Percentiles rank a stretch among this genome's conserved stretches.
phyloP scores from a whole-genome alignment of 2,329 filamentous ascomycete genomes.

The Sodiomyces alkalinus region DNA sequence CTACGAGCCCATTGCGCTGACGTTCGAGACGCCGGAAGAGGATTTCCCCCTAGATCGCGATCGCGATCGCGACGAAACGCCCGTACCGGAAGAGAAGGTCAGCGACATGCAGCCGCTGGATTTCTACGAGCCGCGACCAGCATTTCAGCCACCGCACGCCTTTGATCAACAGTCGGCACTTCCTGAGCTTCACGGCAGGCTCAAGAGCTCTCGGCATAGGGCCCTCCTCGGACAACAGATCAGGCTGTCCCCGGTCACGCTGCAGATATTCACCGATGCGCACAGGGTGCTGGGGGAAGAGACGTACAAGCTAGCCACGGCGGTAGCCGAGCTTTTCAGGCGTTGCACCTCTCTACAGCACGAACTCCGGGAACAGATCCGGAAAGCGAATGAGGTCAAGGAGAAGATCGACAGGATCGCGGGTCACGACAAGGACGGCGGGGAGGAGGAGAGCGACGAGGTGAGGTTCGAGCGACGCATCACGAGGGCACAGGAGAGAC shows the following conservation, averaged over 20 bases:
- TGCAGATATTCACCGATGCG: constrained; percentile 56
- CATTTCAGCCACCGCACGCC: constrained; percentile 46
- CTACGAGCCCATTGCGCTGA: constrained; percentile 40
- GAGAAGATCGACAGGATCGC: constrained; percentile 51
- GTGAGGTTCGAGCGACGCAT: constrained; percentile 45
- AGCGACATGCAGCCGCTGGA: constrained; percentile 30
- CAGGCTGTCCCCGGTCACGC: constrained; percentile 52
- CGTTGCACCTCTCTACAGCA: constrained; percentile 52
- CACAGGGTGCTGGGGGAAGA: constrained; percentile 58
- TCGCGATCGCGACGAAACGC: constrained; percentile 26
- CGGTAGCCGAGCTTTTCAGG: constrained; percentile 58
- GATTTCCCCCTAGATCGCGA: constrained; percentile 27
- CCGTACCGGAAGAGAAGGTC: constrained; percentile 24
- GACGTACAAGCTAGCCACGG: constrained; percentile 51
- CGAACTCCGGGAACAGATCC: constrained; percentile 53
- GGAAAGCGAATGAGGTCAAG: constrained; percentile 49
- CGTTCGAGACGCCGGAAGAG: constrained; percentile 42
- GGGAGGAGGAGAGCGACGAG: constrained; percentile 33
- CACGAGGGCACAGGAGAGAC: constrained; percentile 34
- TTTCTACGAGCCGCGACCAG: constrained; percentile 47
- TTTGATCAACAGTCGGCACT: constrained; percentile 44
- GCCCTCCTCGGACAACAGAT: constrained; percentile 51
- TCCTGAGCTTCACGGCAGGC: constrained; percentile 36
- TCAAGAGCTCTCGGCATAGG: constrained; percentile 45
- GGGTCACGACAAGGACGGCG: constrained; percentile 37